These are phyloP conservation scores for Brettanomyces naardenensis DNA, from an alignment of 805 yeast species.

Conservation along the genomic window DNA sequence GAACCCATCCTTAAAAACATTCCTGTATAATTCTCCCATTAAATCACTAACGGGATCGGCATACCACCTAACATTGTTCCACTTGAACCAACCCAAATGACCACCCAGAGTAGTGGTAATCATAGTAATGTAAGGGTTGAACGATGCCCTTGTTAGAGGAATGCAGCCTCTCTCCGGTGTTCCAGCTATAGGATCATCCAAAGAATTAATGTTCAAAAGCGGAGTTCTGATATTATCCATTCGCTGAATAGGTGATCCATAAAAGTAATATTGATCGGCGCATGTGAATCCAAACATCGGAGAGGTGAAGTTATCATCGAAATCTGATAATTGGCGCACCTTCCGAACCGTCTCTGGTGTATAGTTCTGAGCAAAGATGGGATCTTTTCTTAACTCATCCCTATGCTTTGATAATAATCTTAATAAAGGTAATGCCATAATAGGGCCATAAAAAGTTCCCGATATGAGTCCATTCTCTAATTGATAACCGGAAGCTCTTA, in stretches of 20 bases:
- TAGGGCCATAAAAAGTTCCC: slow-evolving; percentile 37
- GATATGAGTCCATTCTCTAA: slow-evolving; percentile 33
- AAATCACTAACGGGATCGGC: slow-evolving; percentile 41
- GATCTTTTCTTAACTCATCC: slow-evolving; percentile 27
- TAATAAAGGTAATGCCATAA: slow-evolving; percentile 40
- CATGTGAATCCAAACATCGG: slow-evolving; percentile 57
- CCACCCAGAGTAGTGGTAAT: slow-evolving; percentile 67
- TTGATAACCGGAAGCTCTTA: slow-evolving; percentile 36
- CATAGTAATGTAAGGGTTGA: slow-evolving; percentile 53
- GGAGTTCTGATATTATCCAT: slow-evolving; percentile 53
- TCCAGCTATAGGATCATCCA: slow-evolving; percentile 72
- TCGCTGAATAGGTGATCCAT: slow-evolving; percentile 49
- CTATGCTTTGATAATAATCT: slow-evolving; percentile 36
- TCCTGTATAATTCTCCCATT: slow-evolving; percentile 14
- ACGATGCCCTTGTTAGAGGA: slow-evolving; percentile 41
- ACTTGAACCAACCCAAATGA: slow-evolving; percentile 72
- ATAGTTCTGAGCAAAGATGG: slow-evolving; percentile 15
- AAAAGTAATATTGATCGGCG: slow-evolving; percentile 57
- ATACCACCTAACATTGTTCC: slow-evolving; percentile 61
- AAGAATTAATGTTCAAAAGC: slow-evolving; percentile 49
- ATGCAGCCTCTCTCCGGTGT: slow-evolving; percentile 27
- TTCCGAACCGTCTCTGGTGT: slow-evolving; percentile 12
- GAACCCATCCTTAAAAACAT: slow-evolving; percentile 7
- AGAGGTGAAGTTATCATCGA: slow-evolving; percentile 61
- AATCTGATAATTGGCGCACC: slow-evolving; percentile 35